Conservation (phyloP, 768 basidiomycete species). For the Tricholoma furcatifolium region DNA sequence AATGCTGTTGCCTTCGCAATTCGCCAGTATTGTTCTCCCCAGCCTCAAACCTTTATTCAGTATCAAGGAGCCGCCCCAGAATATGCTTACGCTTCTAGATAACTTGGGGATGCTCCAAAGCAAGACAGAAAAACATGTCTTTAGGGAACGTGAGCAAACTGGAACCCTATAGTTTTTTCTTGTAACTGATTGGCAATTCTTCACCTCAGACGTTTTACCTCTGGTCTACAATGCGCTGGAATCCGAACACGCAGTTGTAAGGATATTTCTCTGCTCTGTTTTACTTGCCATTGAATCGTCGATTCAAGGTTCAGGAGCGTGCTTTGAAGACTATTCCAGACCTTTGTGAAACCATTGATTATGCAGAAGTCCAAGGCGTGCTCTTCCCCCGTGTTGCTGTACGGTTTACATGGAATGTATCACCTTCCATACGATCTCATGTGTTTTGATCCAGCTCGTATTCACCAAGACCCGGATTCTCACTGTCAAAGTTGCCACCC, state of each 20-base stretch:
- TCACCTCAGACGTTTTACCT: constrained; percentile 80
- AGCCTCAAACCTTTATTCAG: constrained; percentile 87
- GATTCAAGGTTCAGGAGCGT: constrained; percentile 80
- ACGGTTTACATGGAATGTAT: constrained; percentile 24
- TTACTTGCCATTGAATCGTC: constrained; percentile 1
- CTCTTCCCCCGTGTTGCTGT: constrained; percentile 94
- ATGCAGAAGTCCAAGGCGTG: constrained; percentile 89
- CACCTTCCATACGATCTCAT: neutral
- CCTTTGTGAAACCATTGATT: constrained; percentile 92
- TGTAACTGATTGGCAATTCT: constrained; percentile 4
- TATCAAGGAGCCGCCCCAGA: constrained; percentile 94
- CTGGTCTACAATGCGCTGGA: constrained; percentile 95
- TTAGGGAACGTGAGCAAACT: constrained; percentile 76
- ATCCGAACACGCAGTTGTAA: constrained; percentile 84
- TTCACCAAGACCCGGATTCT: constrained; percentile 91
- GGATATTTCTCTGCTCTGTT: constrained; percentile 15
- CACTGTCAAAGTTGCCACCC: constrained; percentile 87
- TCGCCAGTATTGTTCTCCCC: constrained; percentile 78
- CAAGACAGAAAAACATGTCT: constrained; percentile 85
- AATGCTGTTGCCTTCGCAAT: constrained; percentile 74
- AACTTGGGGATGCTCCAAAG: constrained; percentile 83
- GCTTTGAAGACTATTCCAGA: constrained; percentile 82
- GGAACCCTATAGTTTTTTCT: neutral
- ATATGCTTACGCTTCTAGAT: constrained; percentile 91
- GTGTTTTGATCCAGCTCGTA: constrained; percentile 56